Conservation (phyloP, 225 moss, liverwort and hornwort genomes). For the Marchantia paleacea region DNA sequence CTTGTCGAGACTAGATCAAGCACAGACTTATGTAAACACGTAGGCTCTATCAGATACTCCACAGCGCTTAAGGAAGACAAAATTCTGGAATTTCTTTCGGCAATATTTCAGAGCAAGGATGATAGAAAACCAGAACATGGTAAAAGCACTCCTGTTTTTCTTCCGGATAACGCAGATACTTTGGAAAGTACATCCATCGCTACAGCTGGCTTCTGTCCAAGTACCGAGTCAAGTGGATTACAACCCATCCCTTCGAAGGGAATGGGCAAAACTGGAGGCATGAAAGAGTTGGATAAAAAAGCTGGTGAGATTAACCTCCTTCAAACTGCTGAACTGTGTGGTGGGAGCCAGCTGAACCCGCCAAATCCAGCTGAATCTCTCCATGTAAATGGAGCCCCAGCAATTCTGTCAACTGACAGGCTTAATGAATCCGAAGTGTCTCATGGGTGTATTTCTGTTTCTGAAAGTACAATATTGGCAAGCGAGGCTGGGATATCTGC, state of each 20-base stretch:
- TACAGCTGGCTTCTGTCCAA: background rate
- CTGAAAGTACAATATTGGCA: conserved; percentile 14
- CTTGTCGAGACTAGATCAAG: background rate
- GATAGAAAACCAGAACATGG: background rate
- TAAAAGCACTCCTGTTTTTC: background rate
- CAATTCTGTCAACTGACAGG: background rate
- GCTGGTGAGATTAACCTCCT: background rate
- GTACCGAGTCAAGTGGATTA: background rate
- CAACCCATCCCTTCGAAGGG: background rate
- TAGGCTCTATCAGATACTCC: background rate
- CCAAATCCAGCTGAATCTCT: background rate
- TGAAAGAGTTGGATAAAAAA: background rate
- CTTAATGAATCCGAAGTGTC: background rate
- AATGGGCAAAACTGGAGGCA: background rate
- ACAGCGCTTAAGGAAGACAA: background rate
- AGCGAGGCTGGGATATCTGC: conserved; percentile 12
- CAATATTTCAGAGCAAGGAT: conserved; percentile 2
- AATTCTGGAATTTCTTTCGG: conserved; percentile 12
- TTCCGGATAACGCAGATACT: background rate
- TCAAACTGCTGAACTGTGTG: background rate
- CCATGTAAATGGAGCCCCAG: background rate
- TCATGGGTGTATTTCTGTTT: conserved; percentile 5
- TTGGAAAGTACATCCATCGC: background rate
- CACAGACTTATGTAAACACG: background rate
- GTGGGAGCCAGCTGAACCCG: background rate